A percentile compares a stretch with the other conserved stretches of the same genome.
Evolutionary conservation across 257 asterid species (phyloP).

Genomic region (Solanum chiquidenum): DNA sequence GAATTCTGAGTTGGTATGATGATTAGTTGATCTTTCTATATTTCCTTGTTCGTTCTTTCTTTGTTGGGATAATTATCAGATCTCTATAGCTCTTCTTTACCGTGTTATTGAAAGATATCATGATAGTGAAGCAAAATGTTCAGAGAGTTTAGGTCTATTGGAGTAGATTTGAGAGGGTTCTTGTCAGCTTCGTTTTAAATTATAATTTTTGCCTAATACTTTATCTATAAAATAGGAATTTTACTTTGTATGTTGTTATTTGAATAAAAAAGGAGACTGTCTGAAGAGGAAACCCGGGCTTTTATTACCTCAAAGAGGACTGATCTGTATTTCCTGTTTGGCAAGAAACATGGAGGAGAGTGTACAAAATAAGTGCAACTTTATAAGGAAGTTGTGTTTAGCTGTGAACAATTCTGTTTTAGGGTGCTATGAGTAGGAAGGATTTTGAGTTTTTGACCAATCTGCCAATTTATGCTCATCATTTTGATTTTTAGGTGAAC

Average conservation of each 20-base stretch:
- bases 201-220: neutral
- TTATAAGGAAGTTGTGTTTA: neutral
- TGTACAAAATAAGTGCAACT: neutral
- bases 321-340: neutral
- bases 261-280: neutral
- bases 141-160: neutral
- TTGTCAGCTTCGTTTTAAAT: neutral
- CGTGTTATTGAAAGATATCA: neutral
- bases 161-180: neutral
- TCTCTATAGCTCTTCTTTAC: neutral
- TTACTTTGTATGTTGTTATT: neutral
- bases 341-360: neutral
- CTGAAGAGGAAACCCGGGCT: neutral
- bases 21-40: neutral
- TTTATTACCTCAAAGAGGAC: neutral
- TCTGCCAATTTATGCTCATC: neutral
- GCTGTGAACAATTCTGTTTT: neutral
- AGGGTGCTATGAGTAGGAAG: neutral
- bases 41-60: neutral
- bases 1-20: constrained; percentile 83
- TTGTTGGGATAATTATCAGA: neutral
- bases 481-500: neutral
- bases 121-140: neutral
- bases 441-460: neutral
- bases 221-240: neutral